phyloP scores from a whole-genome alignment of 768 basidiomycete genomes.

The Russula earlei region DNA sequence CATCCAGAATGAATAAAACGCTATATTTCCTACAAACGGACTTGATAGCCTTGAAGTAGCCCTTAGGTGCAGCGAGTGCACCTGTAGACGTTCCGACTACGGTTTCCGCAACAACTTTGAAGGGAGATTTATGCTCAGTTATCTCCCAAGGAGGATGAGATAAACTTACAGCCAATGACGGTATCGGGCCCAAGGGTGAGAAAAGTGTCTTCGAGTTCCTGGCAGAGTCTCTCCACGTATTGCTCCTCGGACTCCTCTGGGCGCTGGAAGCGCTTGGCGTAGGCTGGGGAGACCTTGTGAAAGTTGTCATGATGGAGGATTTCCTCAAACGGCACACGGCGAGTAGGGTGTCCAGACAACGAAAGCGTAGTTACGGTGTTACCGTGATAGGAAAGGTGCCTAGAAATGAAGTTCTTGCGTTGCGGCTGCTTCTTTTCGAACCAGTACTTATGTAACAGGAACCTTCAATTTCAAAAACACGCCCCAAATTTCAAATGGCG shows the following conservation, averaged over 20 bases:
- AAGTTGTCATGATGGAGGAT: slow-evolving; percentile 58
- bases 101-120: slow-evolving; percentile 72
- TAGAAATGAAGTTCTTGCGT: slow-evolving; percentile 71
- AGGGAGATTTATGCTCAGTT: no score
- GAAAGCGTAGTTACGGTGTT: slow-evolving; percentile 69
- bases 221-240: slow-evolving; percentile 66
- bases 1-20: slow-evolving; percentile 78
- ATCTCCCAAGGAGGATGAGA: no score
- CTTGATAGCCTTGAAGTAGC: slow-evolving; percentile 81
- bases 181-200: slow-evolving; percentile 72
- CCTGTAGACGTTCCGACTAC: slow-evolving; percentile 84
- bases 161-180: slow-evolving; percentile 72
- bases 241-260: slow-evolving; percentile 64
- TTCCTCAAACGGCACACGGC: slow-evolving; percentile 58
- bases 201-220: slow-evolving; percentile 83
- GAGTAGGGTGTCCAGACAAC: slow-evolving; percentile 53
- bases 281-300: slow-evolving; percentile 84
- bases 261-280: slow-evolving; percentile 67
- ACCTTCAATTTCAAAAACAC: no score
- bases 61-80: slow-evolving; percentile 64
- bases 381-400: slow-evolving; percentile 76
- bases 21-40: slow-evolving; percentile 65
- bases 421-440: slow-evolving; percentile 58
- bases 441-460: slow-evolving; percentile 49
- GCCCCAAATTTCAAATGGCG: no score